Percentiles rank a stretch among this genome's conserved stretches.
phyloP scores from a whole-genome alignment of 2,329 filamentous ascomycete species.

The Claviceps pusilla region DNA sequence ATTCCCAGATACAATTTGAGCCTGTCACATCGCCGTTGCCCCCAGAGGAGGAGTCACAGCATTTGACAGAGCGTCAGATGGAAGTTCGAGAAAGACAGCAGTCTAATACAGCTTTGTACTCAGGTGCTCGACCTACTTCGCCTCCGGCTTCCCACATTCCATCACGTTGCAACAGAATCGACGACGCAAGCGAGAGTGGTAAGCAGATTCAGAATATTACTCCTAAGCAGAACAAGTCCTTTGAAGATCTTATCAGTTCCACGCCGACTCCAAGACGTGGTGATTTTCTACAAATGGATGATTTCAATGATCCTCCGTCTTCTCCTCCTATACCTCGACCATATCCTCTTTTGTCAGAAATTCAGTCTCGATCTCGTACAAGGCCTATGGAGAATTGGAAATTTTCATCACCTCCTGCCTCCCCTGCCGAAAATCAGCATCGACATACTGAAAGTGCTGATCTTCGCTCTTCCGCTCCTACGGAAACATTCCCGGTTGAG shows the following conservation, averaged over 20 bases:
- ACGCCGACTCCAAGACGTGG: slow-evolving; percentile 47
- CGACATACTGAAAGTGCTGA: slow-evolving; percentile 13
- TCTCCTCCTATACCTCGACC: slow-evolving; percentile 42
- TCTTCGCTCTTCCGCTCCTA: slow-evolving; percentile 5
- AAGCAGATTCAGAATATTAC: slow-evolving; percentile 24
- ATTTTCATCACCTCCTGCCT: slow-evolving; percentile 43
- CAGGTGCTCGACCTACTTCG: slow-evolving; percentile 45
- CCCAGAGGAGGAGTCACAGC: slow-evolving; percentile 47
- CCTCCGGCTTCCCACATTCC: slow-evolving; percentile 10
- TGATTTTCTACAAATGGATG: slow-evolving; percentile 33
- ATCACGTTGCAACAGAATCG: slow-evolving; percentile 7
- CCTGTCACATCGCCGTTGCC: slow-evolving; percentile 46
- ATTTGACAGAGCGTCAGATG: slow-evolving; percentile 63
- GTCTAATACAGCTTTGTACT: slow-evolving; percentile 51
- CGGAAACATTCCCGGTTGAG: slow-evolving; percentile 7
- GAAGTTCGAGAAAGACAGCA: slow-evolving; percentile 63
- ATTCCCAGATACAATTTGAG: slow-evolving; percentile 70
- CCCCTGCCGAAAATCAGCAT: slow-evolving; percentile 24
- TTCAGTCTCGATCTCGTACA: slow-evolving; percentile 31
- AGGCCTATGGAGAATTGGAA: slow-evolving; percentile 29
- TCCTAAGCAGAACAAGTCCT: slow-evolving; percentile 28
- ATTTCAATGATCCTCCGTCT: slow-evolving; percentile 39
- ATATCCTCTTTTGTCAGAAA: slow-evolving; percentile 36
- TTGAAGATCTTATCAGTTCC: slow-evolving; percentile 39
- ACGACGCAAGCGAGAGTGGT: slow-evolving; percentile 5